Conservation (phyloP, 1,284 basidiomycete genomes). For the Cutaneotrichosporon sp. region DNA sequence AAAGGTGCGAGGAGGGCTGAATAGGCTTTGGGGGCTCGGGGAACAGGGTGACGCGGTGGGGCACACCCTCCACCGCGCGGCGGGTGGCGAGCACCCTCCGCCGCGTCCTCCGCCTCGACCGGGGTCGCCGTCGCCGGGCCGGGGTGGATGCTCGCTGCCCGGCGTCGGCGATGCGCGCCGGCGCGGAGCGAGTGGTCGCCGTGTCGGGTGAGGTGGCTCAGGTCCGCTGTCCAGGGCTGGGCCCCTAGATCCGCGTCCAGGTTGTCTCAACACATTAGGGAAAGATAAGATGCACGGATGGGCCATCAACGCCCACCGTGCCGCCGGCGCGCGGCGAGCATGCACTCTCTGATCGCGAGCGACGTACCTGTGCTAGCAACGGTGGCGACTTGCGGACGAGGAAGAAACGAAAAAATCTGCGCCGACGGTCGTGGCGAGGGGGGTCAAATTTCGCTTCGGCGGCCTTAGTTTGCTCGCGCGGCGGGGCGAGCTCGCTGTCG, state of each 20-base stretch:
- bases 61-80: neutral
- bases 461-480: neutral
- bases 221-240: slow-evolving; percentile 25
- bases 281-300: slow-evolving; percentile 28
- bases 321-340: slow-evolving; percentile 5
- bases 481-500: neutral
- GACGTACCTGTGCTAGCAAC: neutral
- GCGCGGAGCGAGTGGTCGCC: neutral
- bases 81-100: neutral
- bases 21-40: neutral
- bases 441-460: neutral
- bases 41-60: neutral
- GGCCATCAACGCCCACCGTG: neutral
- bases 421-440: neutral
- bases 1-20: neutral
- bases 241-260: slow-evolving; percentile 29
- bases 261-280: slow-evolving; percentile 28
- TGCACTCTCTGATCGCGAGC: neutral
- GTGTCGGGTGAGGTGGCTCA: slow-evolving; percentile 15
- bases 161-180: neutral
- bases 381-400: too few species aligned
- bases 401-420: too few species aligned
- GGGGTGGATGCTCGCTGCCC: neutral
- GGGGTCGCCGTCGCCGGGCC: neutral
- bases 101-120: neutral